Conservation (phyloP, 495 filamentous ascomycete species). For the Halenospora varia region DNA sequence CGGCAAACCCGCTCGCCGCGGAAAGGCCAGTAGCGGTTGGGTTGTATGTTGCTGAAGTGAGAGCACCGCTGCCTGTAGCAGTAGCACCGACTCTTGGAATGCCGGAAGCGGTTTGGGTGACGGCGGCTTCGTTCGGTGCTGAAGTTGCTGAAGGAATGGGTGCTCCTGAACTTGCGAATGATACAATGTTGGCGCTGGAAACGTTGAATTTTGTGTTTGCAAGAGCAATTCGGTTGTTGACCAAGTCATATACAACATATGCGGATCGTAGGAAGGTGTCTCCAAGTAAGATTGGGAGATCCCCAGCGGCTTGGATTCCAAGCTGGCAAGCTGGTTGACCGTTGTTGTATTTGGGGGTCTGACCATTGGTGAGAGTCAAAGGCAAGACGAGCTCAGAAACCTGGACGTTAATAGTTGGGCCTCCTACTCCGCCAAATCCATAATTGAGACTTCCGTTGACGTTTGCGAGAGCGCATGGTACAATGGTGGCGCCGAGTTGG, state of each 20-base stretch:
- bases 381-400: constrained; percentile 76
- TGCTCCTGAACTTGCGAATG: constrained; percentile 45
- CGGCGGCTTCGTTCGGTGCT: constrained; percentile 38
- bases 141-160: constrained; percentile 44
- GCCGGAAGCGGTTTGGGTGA: constrained; percentile 26
- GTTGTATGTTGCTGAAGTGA: constrained; percentile 14
- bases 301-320: constrained; percentile 67
- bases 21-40: constrained; percentile 18
- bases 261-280: constrained; percentile 93
- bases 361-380: constrained; percentile 45
- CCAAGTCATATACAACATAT: constrained; percentile 91
- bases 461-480: constrained; percentile 67
- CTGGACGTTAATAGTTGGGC: constrained; percentile 64
- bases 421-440: constrained; percentile 59
- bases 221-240: constrained; percentile 82
- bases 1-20: constrained; percentile 32
- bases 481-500: constrained; percentile 48
- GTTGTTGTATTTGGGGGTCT: constrained; percentile 46
- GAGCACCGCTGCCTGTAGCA: constrained; percentile 4
- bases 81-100: constrained; percentile 13
- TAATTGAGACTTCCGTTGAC: constrained; percentile 65
- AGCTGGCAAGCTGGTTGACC: constrained; percentile 63
- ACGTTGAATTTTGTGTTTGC: constrained; percentile 86
- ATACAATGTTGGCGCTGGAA: constrained; percentile 50
- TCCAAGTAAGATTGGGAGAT: constrained; percentile 67